Evolutionary conservation across 1,284 basidiomycete genomes (phyloP).

Genomic region (Ustilago bromivora): DNA sequence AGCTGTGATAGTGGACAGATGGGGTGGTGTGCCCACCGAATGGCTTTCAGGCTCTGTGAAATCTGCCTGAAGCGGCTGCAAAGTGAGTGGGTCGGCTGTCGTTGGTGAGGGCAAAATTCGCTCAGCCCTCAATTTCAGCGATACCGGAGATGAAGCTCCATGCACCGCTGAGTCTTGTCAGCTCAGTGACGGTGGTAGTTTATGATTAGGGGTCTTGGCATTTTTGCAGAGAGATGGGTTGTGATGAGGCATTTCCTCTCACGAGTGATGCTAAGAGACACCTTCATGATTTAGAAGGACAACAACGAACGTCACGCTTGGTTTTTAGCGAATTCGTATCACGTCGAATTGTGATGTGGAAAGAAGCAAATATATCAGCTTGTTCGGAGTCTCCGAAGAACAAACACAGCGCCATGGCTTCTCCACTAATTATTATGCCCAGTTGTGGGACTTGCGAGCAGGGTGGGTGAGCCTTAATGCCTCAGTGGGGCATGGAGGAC

Average conservation of each 20-base stretch:
- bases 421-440: not conserved
- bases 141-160: not conserved
- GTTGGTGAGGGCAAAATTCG: slow-evolving; percentile 12
- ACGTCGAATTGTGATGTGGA: not conserved
- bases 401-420: not conserved
- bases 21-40: slow-evolving; percentile 1
- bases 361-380: not conserved
- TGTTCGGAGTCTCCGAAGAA: not conserved
- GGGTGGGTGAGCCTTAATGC: not conserved
- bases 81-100: slow-evolving; percentile 7
- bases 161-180: not conserved
- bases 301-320: not conserved
- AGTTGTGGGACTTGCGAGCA: not conserved
- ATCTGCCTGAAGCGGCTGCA: slow-evolving; percentile 1
- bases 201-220: not conserved
- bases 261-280: not conserved
- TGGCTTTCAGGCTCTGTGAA: slow-evolving; percentile 1
- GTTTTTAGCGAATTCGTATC: not conserved
- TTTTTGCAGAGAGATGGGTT: not conserved
- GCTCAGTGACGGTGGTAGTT: too few species aligned
- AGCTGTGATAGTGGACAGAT: not conserved
- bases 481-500: not conserved
- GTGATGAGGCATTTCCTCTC: not conserved
- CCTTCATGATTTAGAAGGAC: not conserved
- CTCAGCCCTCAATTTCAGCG: slow-evolving; percentile 8